Conservation (phyloP, 768 basidiomycete species). For the Lactarius deliciosus region DNA sequence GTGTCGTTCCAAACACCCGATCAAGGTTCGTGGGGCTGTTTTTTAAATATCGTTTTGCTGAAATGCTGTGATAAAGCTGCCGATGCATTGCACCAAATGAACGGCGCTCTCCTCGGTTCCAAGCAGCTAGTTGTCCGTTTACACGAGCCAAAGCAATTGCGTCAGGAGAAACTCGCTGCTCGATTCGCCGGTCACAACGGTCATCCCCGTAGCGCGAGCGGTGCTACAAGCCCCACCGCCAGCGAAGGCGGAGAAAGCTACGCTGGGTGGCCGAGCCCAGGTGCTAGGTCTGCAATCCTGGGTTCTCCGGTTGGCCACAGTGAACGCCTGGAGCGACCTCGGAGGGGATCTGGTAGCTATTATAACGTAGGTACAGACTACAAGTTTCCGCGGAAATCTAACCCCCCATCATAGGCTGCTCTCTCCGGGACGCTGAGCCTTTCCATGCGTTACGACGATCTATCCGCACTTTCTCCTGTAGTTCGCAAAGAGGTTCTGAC, state of each 20-base stretch:
- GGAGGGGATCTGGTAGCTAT: constrained; percentile 83
- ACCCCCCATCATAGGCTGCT: constrained; percentile 58
- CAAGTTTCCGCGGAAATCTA: constrained; percentile 6
- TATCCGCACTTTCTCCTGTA: constrained; percentile 78
- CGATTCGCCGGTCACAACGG: constrained; percentile 74
- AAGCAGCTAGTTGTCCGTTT: constrained; percentile 84
- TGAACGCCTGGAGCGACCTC: constrained; percentile 62
- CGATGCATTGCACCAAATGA: constrained; percentile 78
- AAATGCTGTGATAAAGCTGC: constrained; percentile 46
- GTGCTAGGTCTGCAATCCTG: constrained; percentile 50
- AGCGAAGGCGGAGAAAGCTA: constrained; percentile 81
- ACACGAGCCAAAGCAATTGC: constrained; percentile 89
- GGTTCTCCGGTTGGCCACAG: constrained; percentile 55
- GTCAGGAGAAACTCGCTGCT: constrained; percentile 84
- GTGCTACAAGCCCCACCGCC: constrained; percentile 80
- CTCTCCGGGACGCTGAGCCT: constrained; percentile 75
- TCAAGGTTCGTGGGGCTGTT: constrained; percentile 49
- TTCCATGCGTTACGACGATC: constrained; percentile 86
- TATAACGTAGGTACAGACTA: constrained; percentile 57
- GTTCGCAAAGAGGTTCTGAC: constrained; percentile 84
- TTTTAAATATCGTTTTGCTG: constrained; percentile 12
- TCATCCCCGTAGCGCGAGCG: constrained; percentile 77
- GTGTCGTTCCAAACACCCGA: constrained; percentile 84
- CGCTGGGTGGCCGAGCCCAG: constrained; percentile 72
- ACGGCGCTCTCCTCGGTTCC: constrained; percentile 64